Evolutionary conservation across 164 flowering plant species (phyloP).

Genomic region (Amborella trichopoda): DNA sequence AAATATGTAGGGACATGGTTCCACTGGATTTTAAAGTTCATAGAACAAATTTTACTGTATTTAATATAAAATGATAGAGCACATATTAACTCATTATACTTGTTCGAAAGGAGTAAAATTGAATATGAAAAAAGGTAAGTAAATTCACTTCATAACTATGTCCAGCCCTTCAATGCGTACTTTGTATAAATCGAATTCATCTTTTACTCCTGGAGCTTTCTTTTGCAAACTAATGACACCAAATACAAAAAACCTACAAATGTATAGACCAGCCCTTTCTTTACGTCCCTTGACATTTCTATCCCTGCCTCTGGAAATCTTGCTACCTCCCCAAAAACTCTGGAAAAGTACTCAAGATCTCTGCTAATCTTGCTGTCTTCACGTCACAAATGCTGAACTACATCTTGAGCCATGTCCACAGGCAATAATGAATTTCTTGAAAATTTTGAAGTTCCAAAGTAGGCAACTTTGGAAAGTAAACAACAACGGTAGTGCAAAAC

Average conservation of each 20-base stretch:
- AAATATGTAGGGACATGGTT: no score
- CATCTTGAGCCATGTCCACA: constrained; percentile 31
- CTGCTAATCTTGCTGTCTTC: constrained; percentile 29
- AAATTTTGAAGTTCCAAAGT: constrained; percentile 6
- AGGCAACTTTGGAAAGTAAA: constrained; percentile 16
- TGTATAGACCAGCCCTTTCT: constrained; percentile 19
- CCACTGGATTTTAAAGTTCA: no score
- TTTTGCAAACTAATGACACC: constrained; percentile 23
- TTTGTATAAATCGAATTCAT: constrained; percentile 10
- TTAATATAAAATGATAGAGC: no score
- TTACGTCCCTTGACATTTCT: constrained; percentile 16
- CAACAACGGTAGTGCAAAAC: constrained; percentile 34
- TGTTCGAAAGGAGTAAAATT: constrained; percentile 41
- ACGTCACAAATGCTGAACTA: constrained; percentile 31
- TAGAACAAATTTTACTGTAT: no score
- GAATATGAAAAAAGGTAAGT: constrained; percentile 50
- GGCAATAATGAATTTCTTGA: constrained; percentile 10
- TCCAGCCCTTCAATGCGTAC: constrained; percentile 16
- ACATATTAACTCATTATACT: constrained; percentile 37
- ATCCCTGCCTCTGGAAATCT: constrained; percentile 20
- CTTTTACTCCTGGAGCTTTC: constrained; percentile 14
- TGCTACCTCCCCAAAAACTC: constrained; percentile 12
- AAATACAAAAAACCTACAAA: constrained; percentile 38
- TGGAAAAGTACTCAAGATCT: constrained; percentile 30
- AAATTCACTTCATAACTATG: constrained; percentile 29